Conservation (phyloP, 2,329 filamentous ascomycete genomes). For the Colletotrichum tabaci region DNA sequence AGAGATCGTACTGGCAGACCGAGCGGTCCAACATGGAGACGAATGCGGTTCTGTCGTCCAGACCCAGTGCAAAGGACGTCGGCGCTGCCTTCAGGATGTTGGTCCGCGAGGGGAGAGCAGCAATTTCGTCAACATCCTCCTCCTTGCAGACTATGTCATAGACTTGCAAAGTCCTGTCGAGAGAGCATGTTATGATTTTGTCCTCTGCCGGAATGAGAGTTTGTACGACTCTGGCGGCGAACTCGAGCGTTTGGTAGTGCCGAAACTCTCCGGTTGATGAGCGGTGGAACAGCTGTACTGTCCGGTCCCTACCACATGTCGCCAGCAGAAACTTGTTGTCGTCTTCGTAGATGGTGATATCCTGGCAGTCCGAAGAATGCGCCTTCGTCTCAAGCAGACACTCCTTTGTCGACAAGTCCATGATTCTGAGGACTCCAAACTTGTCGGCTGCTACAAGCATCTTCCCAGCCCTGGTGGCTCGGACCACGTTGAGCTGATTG, state of each 20-base stretch:
- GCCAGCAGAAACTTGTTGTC: constrained; percentile 78
- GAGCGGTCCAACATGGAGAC: constrained; percentile 74
- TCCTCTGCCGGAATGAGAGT: constrained; percentile 81
- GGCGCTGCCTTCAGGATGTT: constrained; percentile 90
- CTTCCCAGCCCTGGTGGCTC: constrained; percentile 72
- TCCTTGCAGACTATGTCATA: constrained; percentile 83
- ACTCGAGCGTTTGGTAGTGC: constrained; percentile 93
- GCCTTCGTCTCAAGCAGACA: constrained; percentile 83
- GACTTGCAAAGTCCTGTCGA: constrained; percentile 89
- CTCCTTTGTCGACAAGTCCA: constrained; percentile 73
- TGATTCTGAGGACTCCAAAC: constrained; percentile 83
- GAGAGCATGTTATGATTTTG: constrained; percentile 86
- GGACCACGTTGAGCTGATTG: constrained; percentile 74
- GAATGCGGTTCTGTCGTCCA: constrained; percentile 71
- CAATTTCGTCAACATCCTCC: constrained; percentile 74
- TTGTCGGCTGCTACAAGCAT: constrained; percentile 88
- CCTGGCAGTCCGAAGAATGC: constrained; percentile 87
- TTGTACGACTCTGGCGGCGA: constrained; percentile 86
- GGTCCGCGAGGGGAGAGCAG: constrained; percentile 82
- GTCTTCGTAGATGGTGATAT: constrained; percentile 80
- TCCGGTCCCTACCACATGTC: constrained; percentile 89
- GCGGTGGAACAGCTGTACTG: constrained; percentile 88
- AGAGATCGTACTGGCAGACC: constrained; percentile 73
- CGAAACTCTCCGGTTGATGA: constrained; percentile 73
- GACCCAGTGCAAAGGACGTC: constrained; percentile 82